Conservation (phyloP, 768 basidiomycete species). For the Calocybe indica region DNA sequence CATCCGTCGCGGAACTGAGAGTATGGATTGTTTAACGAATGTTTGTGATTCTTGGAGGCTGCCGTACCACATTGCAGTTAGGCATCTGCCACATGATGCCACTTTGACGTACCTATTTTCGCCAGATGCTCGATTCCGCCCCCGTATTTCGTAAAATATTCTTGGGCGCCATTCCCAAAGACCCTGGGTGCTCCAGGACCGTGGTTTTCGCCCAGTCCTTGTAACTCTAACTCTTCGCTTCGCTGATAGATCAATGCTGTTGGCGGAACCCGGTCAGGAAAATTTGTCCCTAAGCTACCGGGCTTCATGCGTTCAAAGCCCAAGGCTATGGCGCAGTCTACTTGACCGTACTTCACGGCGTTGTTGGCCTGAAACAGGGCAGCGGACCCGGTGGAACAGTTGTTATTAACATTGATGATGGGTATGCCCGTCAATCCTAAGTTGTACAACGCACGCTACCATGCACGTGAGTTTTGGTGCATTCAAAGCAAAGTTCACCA, state of each 20-base stretch:
- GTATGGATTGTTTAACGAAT: constrained; percentile 80
- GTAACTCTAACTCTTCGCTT: constrained; percentile 41
- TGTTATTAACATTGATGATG: constrained; percentile 84
- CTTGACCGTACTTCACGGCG: constrained; percentile 62
- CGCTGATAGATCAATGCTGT: constrained; percentile 37
- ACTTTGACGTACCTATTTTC: constrained; percentile 53
- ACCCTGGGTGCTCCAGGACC: constrained; percentile 69
- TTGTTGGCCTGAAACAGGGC: constrained; percentile 73
- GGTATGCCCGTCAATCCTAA: constrained; percentile 82
- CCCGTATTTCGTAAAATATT: constrained; percentile 75
- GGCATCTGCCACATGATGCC: not conserved
- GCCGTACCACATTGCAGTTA: not conserved
- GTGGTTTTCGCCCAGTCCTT: constrained; percentile 49
- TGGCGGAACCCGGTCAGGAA: constrained; percentile 48
- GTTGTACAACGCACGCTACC: constrained; percentile 71
- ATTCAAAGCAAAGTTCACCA: constrained; percentile 5
- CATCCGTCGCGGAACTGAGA: constrained; percentile 81
- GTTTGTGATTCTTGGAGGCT: constrained; percentile 83
- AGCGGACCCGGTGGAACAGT: constrained; percentile 77
- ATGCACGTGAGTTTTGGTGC: not conserved
- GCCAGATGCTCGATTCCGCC: constrained; percentile 63
- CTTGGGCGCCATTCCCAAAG: constrained; percentile 71
- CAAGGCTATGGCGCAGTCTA: constrained; percentile 73
- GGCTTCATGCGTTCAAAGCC: constrained; percentile 85
- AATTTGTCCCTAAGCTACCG: constrained; percentile 65